Evolutionary conservation across 2,329 filamentous ascomycete species (phyloP), one percentile per base, ranked within the genome.

Genomic region (Didymella sp.): DNA sequence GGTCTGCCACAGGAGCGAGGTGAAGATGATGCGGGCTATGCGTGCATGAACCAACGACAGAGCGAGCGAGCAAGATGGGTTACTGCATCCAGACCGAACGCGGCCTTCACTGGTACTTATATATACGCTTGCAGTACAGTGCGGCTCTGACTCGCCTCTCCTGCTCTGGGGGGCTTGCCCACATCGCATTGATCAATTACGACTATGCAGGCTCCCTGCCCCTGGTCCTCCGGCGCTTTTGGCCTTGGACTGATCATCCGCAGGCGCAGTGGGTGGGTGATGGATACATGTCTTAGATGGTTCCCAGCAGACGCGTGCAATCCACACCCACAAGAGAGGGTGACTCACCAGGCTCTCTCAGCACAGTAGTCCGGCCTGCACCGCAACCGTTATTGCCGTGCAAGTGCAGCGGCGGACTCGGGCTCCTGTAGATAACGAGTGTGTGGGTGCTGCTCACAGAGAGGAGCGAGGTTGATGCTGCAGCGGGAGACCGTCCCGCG

Each of bases 311-410:
- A 52, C 57, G 44, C 57, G 33, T 56, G 48, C 52, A 52, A 56
- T 41, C 57, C 40, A 19, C 28, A 22, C 41, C 46, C 41, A 46
- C 13, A n/a, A 21, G 33, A 44, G 25, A 60, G 53, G 67, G 58
- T 73, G 71, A 73, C 71, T 71, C 68, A 70, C 63, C 54, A 47
- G 35, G 33, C 37, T 13, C 24, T 19, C 38, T 22, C 42, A 46
- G 43, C 28, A 17, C 42, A 27, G 8, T 15, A 27, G 31, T 11
- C 30, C 19, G 11, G 15, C 44, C 31, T 48, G 40, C 24, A 49
- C 25, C 15, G 45, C 30, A 40, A 24, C 38, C 38, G 38, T 44
- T 30, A 15, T 31, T 44, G 38, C 38, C 54, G 41, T 59, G 58
- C 59, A 55, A 57, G 42, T 38, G 40, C 50, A 56, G 48, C 51